These are phyloP conservation scores for Aphanoascus verrucosus DNA, from an alignment of 2,329 filamentous ascomycete genomes.

Conservation along the genomic window DNA sequence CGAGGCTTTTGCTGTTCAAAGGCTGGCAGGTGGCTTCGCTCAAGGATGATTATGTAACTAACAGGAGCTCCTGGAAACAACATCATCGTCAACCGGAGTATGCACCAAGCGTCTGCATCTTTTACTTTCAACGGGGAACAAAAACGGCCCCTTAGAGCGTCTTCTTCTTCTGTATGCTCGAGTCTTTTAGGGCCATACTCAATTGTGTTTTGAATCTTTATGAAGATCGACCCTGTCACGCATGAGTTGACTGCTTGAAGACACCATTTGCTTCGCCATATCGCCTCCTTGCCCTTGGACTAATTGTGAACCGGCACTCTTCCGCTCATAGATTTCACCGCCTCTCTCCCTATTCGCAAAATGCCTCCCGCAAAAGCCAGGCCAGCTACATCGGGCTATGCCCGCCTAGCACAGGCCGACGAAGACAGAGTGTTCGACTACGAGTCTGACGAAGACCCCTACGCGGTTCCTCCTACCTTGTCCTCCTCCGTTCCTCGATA, in stretches of 20 bases:
- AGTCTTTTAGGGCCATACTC: background rate
- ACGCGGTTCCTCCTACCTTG: slow-evolving; percentile 44
- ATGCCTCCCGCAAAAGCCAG: slow-evolving; percentile 39
- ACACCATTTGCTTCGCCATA: background rate
- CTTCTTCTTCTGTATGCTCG: background rate
- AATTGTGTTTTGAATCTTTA: background rate
- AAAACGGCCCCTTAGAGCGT: background rate
- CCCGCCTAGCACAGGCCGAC: slow-evolving; percentile 72
- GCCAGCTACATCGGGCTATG: slow-evolving; percentile 70
- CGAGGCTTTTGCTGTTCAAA: background rate
- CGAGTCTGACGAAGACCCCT: slow-evolving; percentile 50
- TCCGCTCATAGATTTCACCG: no score
- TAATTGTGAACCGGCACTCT: background rate
- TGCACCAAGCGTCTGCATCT: background rate
- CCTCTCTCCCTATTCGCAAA: background rate
- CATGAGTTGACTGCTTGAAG: background rate
- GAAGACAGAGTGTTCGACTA: slow-evolving; percentile 38
- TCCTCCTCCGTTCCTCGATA: slow-evolving; percentile 50
- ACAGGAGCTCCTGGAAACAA: background rate
- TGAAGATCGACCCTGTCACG: background rate
- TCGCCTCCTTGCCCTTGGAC: background rate
- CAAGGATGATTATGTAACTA: slow-evolving; percentile 1
- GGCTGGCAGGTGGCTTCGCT: background rate
- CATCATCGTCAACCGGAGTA: background rate
- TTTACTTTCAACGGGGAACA: background rate